Percentiles rank a stretch among this genome's conserved stretches.
phyloP scores from a whole-genome alignment of 2,329 filamentous ascomycete species.

The Colletotrichum phormii region DNA sequence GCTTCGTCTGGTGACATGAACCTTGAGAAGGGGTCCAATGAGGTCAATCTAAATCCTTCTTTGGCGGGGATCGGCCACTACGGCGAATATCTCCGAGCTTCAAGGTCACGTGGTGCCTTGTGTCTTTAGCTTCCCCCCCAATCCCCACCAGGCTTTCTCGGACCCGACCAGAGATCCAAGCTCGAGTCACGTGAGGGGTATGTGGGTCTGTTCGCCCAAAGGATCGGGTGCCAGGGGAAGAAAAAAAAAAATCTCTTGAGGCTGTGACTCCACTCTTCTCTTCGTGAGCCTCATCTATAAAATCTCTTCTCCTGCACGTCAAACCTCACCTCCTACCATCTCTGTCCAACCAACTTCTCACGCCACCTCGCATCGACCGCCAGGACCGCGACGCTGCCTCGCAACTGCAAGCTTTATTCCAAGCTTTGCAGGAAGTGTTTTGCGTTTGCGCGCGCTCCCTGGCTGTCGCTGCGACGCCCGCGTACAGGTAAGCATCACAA shows the following conservation, averaged over 20 bases:
- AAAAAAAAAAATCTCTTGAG: slow-evolving; percentile 27
- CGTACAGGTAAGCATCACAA: slow-evolving; percentile 16
- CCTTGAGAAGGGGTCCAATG: slow-evolving; percentile 22
- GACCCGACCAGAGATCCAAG: not conserved
- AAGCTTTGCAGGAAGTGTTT: not conserved
- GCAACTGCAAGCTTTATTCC: not conserved
- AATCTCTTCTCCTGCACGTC: slow-evolving; percentile 25
- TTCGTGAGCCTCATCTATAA: slow-evolving; percentile 32
- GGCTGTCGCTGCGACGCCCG: not conserved
- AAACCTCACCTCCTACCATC: not conserved
- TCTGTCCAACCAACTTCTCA: not conserved
- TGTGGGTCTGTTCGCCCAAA: not conserved
- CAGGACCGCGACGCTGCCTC: not conserved
- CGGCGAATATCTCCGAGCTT: slow-evolving; percentile 24
- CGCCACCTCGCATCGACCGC: not conserved
- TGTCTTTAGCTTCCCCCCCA: not conserved
- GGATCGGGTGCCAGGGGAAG: not conserved
- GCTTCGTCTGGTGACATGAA: slow-evolving; percentile 31
- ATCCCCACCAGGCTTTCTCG: not conserved
- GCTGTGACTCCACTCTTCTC: slow-evolving; percentile 26
- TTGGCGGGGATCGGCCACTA: slow-evolving; percentile 17
- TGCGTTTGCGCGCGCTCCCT: not conserved
- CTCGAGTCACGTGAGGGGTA: not conserved
- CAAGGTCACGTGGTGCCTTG: not conserved
- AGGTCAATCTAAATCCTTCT: not conserved